Percentiles rank a stretch among this genome's conserved stretches.
Evolutionary conservation across 805 yeast species (phyloP).

Genomic region (Nakazawaea wickerhamii): DNA sequence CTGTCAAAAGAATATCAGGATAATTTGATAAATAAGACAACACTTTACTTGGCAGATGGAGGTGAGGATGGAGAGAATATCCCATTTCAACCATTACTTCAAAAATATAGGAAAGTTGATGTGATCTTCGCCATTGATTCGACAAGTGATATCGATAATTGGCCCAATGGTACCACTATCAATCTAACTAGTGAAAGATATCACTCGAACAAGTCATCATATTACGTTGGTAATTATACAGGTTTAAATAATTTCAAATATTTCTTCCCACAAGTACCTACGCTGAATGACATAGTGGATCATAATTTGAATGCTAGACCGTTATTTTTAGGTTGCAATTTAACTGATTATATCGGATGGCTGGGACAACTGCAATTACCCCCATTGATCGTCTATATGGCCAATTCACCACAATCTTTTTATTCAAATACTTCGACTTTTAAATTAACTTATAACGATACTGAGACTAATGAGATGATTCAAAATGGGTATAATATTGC

Average conservation of each 20-base stretch:
- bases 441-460: slow-evolving; percentile 41
- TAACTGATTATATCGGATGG: slow-evolving; percentile 13
- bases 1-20: slow-evolving; percentile 3
- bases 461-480: slow-evolving; percentile 40
- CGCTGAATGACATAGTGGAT: slow-evolving; percentile 21
- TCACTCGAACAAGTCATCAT: neutral
- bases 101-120: slow-evolving; percentile 30
- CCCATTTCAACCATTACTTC: slow-evolving; percentile 41
- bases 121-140: slow-evolving; percentile 37
- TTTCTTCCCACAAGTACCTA: slow-evolving; percentile 34
- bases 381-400: slow-evolving; percentile 49
- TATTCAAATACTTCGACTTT: slow-evolving; percentile 56
- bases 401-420: slow-evolving; percentile 38
- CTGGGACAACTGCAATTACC: slow-evolving; percentile 28
- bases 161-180: slow-evolving; percentile 56
- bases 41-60: slow-evolving; percentile 31
- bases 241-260: slow-evolving; percentile 6
- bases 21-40: slow-evolving; percentile 20
- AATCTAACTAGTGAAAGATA: slow-evolving; percentile 31
- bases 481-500: slow-evolving; percentile 49
- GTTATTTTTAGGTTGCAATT: slow-evolving; percentile 38
- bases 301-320: slow-evolving; percentile 24
- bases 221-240: neutral
- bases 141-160: slow-evolving; percentile 47
- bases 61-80: slow-evolving; percentile 46